Evolutionary conservation across 73 alveolate species (phyloP).

Genomic region (Paramecium sexaurelia): DNA sequence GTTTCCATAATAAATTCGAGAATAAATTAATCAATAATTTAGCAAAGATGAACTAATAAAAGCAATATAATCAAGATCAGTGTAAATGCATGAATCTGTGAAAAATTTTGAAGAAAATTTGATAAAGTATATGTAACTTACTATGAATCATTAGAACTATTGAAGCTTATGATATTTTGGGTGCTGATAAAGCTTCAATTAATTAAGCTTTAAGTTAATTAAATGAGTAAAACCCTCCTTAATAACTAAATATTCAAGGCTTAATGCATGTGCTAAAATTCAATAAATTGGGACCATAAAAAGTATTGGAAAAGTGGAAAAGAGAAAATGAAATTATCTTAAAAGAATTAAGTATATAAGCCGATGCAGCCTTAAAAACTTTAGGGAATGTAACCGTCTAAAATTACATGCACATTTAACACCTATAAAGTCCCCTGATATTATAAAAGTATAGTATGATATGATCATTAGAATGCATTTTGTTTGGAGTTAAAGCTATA

Average conservation of each 20-base stretch:
- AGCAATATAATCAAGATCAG: slow-evolving; percentile 18
- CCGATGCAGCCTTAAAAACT: slow-evolving; percentile 24
- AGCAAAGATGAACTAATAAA: neutral
- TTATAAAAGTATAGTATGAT: neutral
- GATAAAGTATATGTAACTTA: slow-evolving; percentile 12
- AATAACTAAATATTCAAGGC: neutral
- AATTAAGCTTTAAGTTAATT: slow-evolving; percentile 14
- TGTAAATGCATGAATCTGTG: slow-evolving; percentile 13
- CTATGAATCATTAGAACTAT: slow-evolving; percentile 18
- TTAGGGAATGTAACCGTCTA: neutral
- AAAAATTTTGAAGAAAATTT: slow-evolving; percentile 8
- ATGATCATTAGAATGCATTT: neutral
- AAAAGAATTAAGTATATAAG: slow-evolving; percentile 28
- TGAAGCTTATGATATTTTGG: slow-evolving; percentile 40
- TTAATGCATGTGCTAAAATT: slow-evolving; percentile 14
- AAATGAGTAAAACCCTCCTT: slow-evolving; percentile 25
- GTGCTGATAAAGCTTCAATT: slow-evolving; percentile 14
- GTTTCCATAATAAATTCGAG: neutral
- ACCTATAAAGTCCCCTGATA: neutral
- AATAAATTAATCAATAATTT: neutral
- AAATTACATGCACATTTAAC: neutral
- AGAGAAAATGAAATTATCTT: slow-evolving; percentile 29
- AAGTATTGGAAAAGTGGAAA: slow-evolving; percentile 32
- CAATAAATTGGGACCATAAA: slow-evolving; percentile 51
- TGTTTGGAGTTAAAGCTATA: slow-evolving; percentile 14